Conservation (phyloP, 352 stramenopile genomes). For the Pythium coloratum region DNA sequence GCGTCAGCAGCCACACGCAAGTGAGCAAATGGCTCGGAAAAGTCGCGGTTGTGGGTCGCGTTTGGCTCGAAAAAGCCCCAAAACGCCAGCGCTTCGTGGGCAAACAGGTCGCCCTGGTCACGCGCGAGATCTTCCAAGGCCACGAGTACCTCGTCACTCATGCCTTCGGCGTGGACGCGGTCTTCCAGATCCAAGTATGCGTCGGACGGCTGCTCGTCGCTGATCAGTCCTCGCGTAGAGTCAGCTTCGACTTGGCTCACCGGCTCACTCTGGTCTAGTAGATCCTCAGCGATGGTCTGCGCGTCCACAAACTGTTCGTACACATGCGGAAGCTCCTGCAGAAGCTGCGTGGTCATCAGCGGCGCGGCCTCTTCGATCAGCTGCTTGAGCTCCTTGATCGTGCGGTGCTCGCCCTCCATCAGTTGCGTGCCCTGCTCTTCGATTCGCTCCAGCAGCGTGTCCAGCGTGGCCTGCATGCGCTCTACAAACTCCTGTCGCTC, state of each 20-base stretch:
- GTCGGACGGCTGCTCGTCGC: constrained; percentile 38
- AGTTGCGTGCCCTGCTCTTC: constrained; percentile 21
- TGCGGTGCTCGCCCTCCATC: constrained; percentile 21
- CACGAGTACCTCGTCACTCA: constrained; percentile 39
- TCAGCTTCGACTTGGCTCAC: constrained; percentile 2
- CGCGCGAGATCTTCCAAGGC: constrained; percentile 33
- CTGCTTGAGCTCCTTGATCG: constrained; percentile 28
- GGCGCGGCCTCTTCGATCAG: constrained; percentile 27
- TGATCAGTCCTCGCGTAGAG: constrained; percentile 4
- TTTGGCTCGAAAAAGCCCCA: constrained; percentile 58
- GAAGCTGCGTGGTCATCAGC: constrained; percentile 21
- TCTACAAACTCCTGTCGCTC: constrained; percentile 25
- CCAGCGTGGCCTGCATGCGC: constrained; percentile 24
- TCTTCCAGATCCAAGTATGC: constrained; percentile 54
- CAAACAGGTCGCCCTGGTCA: constrained; percentile 41
- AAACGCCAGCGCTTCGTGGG: constrained; percentile 59
- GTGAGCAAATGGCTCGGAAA: constrained; percentile 44
- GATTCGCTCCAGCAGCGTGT: constrained; percentile 23
- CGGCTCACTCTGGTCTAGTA: constrained; percentile 23
- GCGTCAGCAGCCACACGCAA: constrained; percentile 44
- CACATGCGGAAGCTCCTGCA: constrained; percentile 24
- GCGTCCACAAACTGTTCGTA: constrained; percentile 29
- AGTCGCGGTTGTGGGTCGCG: constrained; percentile 31
- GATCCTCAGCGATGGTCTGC: constrained; percentile 28
- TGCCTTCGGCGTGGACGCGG: constrained; percentile 44